These are phyloP conservation scores for Puccinia coronata DNA, from an alignment of 1,284 basidiomycete genomes.

Conservation along the genomic window DNA sequence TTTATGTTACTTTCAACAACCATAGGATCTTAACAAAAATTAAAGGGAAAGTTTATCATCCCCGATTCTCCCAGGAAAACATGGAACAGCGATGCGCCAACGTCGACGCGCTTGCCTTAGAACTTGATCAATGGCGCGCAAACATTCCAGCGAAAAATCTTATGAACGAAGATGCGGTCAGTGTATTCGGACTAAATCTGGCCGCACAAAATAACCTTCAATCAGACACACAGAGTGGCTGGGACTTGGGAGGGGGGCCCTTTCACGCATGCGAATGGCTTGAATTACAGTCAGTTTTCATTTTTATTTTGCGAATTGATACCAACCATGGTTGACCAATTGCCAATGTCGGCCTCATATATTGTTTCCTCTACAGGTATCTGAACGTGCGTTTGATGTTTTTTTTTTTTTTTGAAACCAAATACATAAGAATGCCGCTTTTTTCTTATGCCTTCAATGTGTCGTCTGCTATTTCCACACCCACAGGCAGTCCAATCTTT, in stretches of 20 bases:
- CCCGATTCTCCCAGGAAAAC: conserved; percentile 1
- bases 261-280: conserved; percentile 38
- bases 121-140: conserved; percentile 32
- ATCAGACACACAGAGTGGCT: not conserved
- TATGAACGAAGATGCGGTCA: not conserved
- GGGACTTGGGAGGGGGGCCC: conserved; percentile 10
- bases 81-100: not conserved
- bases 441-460: not conserved
- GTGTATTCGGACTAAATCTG: conserved; percentile 4
- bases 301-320: not conserved
- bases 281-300: conserved; percentile 39
- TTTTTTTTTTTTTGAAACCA: not conserved
- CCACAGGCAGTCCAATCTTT: conserved; percentile 39
- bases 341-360: not conserved
- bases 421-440: not conserved
- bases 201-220: not conserved
- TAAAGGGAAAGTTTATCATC: conserved; percentile 37
- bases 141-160: not conserved
- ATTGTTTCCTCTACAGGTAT: not conserved
- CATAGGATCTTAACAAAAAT: conserved; percentile 36
- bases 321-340: not conserved
- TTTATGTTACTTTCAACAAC: too few relatives aligned
- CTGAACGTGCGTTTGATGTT: conserved; percentile 5
- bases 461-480: not conserved
- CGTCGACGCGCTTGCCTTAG: conserved; percentile 12